Conservation (phyloP, 192 early-diverging fungal genomes). For the Thamnidium elegans region DNA sequence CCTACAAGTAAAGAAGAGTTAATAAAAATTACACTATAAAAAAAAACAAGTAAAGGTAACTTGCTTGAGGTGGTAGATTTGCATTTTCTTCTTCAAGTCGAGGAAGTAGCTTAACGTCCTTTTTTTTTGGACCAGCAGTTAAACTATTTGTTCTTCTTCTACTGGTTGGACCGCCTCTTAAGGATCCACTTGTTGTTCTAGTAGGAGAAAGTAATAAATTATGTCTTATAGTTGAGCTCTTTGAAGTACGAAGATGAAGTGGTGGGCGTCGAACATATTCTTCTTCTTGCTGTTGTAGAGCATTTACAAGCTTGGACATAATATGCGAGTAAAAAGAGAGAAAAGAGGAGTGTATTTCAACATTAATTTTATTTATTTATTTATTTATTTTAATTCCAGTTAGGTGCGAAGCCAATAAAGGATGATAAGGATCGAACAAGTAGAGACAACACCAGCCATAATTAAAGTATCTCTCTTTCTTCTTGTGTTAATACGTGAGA, state of each 20-base stretch:
- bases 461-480: slow-evolving; percentile 71
- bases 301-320: slow-evolving; percentile 10
- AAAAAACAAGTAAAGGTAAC: background rate
- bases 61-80: slow-evolving; percentile 51
- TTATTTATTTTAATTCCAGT: slow-evolving; percentile 1
- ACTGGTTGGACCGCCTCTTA: background rate
- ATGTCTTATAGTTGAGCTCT: slow-evolving; percentile 8
- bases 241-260: slow-evolving; percentile 9
- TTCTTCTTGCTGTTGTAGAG: slow-evolving; percentile 6
- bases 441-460: slow-evolving; percentile 64
- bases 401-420: slow-evolving; percentile 36
- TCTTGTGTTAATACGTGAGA: slow-evolving; percentile 63
- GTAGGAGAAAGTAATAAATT: slow-evolving; percentile 11
- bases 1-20: slow-evolving; percentile 27
- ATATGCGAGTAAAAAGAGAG: background rate
- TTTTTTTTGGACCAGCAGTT: background rate
- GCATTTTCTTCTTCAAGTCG: slow-evolving; percentile 59
- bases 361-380: too few species aligned
- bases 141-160: slow-evolving; percentile 17
- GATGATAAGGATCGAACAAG: slow-evolving; percentile 46
- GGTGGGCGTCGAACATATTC: slow-evolving; percentile 5
- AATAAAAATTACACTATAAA: background rate
- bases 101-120: slow-evolving; percentile 27
- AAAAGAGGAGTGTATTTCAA: background rate
- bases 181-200: slow-evolving; percentile 7